Evolutionary conservation across 129 eudicot species (phyloP).

Genomic region (Pseudognaphalium luteoalbum): DNA sequence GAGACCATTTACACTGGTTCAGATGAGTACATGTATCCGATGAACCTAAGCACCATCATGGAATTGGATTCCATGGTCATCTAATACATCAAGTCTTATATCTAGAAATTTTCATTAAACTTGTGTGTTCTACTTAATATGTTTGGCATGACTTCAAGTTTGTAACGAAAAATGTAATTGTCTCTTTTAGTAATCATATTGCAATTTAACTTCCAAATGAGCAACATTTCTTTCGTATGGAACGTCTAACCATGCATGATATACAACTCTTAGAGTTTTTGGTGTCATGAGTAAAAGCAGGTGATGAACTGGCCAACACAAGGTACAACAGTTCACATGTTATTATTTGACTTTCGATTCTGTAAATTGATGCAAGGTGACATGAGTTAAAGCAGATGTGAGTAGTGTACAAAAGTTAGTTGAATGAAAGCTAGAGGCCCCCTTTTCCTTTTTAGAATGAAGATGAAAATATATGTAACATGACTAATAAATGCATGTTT

Average conservation of each 20-base stretch:
- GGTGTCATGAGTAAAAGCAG: neutral
- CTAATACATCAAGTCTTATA: neutral
- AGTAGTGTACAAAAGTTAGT: constrained; percentile 15
- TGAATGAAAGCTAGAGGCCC: constrained; percentile 27
- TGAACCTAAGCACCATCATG: constrained; percentile 83
- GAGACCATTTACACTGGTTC: constrained; percentile 50
- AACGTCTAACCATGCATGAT: neutral
- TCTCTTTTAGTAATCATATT: constrained; percentile 6
- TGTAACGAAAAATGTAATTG: constrained; percentile 20
- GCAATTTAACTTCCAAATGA: constrained; percentile 12
- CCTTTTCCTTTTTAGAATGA: neutral
- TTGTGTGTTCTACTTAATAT: constrained; percentile 24
- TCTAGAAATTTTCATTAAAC: neutral
- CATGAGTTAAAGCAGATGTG: constrained; percentile 26
- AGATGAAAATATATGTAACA: constrained; percentile 25
- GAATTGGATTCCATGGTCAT: constrained; percentile 45
- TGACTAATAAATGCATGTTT: constrained; percentile 30
- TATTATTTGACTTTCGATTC: constrained; percentile 14
- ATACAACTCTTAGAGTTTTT: neutral
- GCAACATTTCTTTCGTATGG: constrained; percentile 1
- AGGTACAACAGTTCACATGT: constrained; percentile 21
- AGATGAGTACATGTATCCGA: constrained; percentile 62
- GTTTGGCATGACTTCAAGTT: neutral
- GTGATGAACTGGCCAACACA: neutral
- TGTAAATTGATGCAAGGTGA: neutral